Evolutionary conservation across 1,284 basidiomycete species (phyloP).

Genomic region (Xerocomus minutiporus): DNA sequence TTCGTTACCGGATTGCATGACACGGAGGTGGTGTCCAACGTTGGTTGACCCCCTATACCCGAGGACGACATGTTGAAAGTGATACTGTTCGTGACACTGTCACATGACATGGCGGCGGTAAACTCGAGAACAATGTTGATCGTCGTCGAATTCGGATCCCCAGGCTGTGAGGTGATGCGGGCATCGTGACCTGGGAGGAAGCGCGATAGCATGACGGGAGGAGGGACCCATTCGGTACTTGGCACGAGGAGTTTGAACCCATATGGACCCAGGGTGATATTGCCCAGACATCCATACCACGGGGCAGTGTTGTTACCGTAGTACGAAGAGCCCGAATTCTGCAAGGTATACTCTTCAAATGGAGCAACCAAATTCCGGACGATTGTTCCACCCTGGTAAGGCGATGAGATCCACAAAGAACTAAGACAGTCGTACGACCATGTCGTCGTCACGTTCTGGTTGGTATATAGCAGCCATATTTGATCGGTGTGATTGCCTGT

Average conservation of each 20-base stretch:
- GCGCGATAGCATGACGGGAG: constrained; percentile 68
- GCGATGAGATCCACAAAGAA: constrained; percentile 69
- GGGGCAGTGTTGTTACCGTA: constrained; percentile 53
- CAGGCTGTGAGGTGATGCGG: constrained; percentile 51
- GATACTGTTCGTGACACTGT: constrained; percentile 57
- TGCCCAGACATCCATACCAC: constrained; percentile 68
- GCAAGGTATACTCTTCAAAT: constrained; percentile 71
- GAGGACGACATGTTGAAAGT: constrained; percentile 65
- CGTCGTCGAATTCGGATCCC: constrained; percentile 52
- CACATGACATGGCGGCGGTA: constrained; percentile 71
- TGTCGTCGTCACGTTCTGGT: constrained; percentile 70
- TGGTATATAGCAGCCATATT: constrained; percentile 80
- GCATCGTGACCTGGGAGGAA: constrained; percentile 84
- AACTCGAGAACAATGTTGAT: constrained; percentile 75
- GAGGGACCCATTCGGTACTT: constrained; percentile 56
- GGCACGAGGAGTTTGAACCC: constrained; percentile 83
- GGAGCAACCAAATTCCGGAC: constrained; percentile 80
- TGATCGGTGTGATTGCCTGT: constrained; percentile 57
- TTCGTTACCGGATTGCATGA: constrained; percentile 46
- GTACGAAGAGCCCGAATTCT: constrained; percentile 60
- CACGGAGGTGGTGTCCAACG: constrained; percentile 41
- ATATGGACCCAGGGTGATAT: constrained; percentile 65
- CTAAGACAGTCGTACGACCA: constrained; percentile 60
- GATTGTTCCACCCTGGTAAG: constrained; percentile 55
- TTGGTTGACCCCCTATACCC: constrained; percentile 56